Evolutionary conservation across 805 yeast species (phyloP).

Genomic region (Lachancea fermentati): DNA sequence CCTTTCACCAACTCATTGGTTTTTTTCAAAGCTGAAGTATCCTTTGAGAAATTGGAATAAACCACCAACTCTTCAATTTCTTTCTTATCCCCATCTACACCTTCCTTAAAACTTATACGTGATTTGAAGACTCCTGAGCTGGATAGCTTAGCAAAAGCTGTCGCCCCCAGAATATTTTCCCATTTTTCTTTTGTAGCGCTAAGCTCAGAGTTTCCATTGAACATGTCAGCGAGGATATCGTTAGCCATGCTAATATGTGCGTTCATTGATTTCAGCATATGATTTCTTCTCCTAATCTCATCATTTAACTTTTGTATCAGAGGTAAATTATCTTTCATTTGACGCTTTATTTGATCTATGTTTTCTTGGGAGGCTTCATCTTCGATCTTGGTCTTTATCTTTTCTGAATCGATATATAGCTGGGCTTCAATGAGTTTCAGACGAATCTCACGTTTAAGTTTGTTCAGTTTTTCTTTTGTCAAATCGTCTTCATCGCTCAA

Average conservation of each 20-base stretch:
- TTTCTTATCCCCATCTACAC: conserved; percentile 7
- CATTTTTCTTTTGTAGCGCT: conserved; percentile 23
- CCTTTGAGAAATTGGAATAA: conserved; percentile 18
- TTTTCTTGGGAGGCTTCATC: conserved; percentile 20
- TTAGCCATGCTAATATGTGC: conserved; percentile 21
- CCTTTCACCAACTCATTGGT: conserved; percentile 21
- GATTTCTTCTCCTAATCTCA: conserved; percentile 17
- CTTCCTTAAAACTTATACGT: conserved; percentile 1
- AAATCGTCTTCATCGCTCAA: conserved; percentile 14
- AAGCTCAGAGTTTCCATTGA: conserved; percentile 20
- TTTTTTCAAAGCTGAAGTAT: conserved; percentile 22
- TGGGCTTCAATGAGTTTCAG: conserved; percentile 23
- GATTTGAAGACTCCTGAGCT: conserved; percentile 16
- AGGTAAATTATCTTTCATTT: conserved; percentile 13
- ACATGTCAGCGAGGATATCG: conserved; percentile 20
- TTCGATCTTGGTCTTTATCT: conserved; percentile 20
- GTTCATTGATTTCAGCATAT: conserved; percentile 21
- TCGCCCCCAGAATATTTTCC: conserved; percentile 24
- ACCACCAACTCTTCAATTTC: conserved; percentile 4
- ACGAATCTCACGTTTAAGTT: conserved; percentile 14
- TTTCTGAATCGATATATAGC: conserved; percentile 23
- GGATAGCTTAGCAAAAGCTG: conserved; percentile 20
- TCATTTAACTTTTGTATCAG: conserved; percentile 11
- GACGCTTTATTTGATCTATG: conserved; percentile 11
- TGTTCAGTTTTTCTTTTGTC: conserved; percentile 7